phyloP scores from a whole-genome alignment of 75 land plant genomes.

The Selaginella moellendorffii region DNA sequence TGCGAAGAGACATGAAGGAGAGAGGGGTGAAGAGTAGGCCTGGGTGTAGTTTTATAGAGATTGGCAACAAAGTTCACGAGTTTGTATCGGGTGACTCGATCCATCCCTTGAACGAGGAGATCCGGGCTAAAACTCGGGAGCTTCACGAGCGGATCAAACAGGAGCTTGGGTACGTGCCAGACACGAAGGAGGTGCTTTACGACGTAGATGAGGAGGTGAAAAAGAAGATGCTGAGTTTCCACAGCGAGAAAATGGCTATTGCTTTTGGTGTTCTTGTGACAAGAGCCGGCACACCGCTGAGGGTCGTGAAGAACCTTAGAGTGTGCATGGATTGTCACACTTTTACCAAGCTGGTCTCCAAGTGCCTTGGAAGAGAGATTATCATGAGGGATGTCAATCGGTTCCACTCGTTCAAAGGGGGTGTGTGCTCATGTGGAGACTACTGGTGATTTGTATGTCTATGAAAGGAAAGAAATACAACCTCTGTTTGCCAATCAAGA shows the following conservation, averaged over 20 bases:
- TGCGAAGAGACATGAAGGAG: not conserved
- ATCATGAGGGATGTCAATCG: not conserved
- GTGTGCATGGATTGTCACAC: not conserved
- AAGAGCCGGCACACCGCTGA: not conserved
- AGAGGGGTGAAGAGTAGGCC: not conserved
- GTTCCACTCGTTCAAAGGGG: not conserved
- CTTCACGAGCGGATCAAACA: not conserved
- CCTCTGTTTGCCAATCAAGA: too few species aligned
- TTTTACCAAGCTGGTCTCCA: not conserved
- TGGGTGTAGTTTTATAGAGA: not conserved
- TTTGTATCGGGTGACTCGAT: not conserved
- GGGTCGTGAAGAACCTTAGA: not conserved
- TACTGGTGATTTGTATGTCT: too few species aligned
- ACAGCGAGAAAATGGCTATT: not conserved
- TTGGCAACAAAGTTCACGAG: not conserved
- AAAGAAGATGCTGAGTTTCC: not conserved
- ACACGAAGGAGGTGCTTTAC: not conserved
- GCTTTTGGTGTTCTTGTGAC: not conserved
- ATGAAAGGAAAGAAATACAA: too few species aligned
- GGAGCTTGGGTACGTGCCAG: not conserved
- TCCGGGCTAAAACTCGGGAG: not conserved
- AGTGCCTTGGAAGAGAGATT: not conserved
- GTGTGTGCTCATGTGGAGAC: not conserved
- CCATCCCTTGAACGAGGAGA: not conserved
- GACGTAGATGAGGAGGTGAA: not conserved